A percentile compares a stretch with the other conserved stretches of the same genome.
Evolutionary conservation across 2,329 filamentous ascomycete genomes (phyloP).

Genomic region (Pseudogymnoascus sp.): DNA sequence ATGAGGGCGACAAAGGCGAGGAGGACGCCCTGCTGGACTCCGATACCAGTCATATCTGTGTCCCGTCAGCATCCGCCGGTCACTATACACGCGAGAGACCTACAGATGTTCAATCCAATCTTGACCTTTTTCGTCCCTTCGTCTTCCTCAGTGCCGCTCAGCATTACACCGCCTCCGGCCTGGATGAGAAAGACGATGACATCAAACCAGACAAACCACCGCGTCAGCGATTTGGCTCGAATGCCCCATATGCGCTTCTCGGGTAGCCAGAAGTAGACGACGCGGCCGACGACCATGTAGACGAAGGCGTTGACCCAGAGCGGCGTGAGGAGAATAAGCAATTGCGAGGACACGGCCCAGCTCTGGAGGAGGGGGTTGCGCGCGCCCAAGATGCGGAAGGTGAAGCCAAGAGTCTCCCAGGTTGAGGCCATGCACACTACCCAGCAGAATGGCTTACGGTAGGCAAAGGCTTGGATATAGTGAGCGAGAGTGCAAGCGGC

Average conservation of each 20-base stretch:
- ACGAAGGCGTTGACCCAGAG: slow-evolving; percentile 30
- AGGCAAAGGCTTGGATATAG: slow-evolving; percentile 28
- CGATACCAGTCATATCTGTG: slow-evolving; percentile 34
- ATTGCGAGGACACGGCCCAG: slow-evolving; percentile 29
- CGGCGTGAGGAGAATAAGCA: slow-evolving; percentile 35
- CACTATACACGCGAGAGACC: background rate
- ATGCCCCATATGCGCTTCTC: slow-evolving; percentile 30
- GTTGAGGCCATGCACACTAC: slow-evolving; percentile 35
- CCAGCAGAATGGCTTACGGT: slow-evolving; percentile 33
- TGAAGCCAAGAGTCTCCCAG: slow-evolving; percentile 32
- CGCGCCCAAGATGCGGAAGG: slow-evolving; percentile 20
- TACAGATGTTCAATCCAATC: background rate
- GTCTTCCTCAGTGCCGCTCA: slow-evolving; percentile 22
- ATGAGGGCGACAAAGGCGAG: slow-evolving; percentile 27
- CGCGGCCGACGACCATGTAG: slow-evolving; percentile 29
- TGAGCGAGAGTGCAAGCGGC: slow-evolving; percentile 25
- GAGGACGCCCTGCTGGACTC: slow-evolving; percentile 32
- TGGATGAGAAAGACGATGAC: slow-evolving; percentile 41
- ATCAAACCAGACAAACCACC: slow-evolving; percentile 40
- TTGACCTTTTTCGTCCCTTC: background rate
- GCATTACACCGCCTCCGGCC: slow-evolving; percentile 33
- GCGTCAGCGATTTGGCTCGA: slow-evolving; percentile 32
- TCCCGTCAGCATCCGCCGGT: background rate
- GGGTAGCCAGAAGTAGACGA: slow-evolving; percentile 31
- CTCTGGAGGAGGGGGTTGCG: slow-evolving; percentile 31